Conservation (phyloP, 768 basidiomycete species). For the Collybia mongolica region DNA sequence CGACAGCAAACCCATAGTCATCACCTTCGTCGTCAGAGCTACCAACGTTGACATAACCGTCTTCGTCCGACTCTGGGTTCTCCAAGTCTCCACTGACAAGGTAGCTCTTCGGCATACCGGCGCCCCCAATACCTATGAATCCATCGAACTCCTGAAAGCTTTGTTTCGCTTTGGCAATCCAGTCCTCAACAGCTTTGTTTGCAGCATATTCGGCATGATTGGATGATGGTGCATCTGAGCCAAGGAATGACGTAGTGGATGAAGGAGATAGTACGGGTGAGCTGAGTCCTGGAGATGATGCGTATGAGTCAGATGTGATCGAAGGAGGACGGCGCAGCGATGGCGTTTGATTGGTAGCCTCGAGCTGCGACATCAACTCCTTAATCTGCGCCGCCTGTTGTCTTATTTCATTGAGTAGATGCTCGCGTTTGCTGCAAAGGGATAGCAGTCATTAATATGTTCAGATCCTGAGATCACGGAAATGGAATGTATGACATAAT, state of each 20-base stretch:
- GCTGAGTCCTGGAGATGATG: slow-evolving; percentile 25
- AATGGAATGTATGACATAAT: not conserved
- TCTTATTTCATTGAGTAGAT: slow-evolving; percentile 74
- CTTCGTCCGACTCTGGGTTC: slow-evolving; percentile 38
- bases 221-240: slow-evolving; percentile 16
- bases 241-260: slow-evolving; percentile 26
- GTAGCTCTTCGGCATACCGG: slow-evolving; percentile 49
- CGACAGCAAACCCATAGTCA: slow-evolving; percentile 41
- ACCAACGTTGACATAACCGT: slow-evolving; percentile 32
- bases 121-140: slow-evolving; percentile 62
- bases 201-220: slow-evolving; percentile 31
- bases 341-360: slow-evolving; percentile 34
- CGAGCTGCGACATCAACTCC: slow-evolving; percentile 68
- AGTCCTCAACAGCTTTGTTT: slow-evolving; percentile 66
- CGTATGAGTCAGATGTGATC: slow-evolving; percentile 19
- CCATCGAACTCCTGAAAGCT: slow-evolving; percentile 67
- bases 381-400: slow-evolving; percentile 73
- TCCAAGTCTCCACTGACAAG: slow-evolving; percentile 48
- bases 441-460: slow-evolving; percentile 3
- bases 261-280: slow-evolving; percentile 40
- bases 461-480: not conserved
- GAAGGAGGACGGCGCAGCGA: slow-evolving; percentile 14
- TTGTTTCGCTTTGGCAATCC: slow-evolving; percentile 74
- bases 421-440: slow-evolving; percentile 67
- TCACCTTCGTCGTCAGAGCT: slow-evolving; percentile 27